Evolutionary conservation across 108 stramenopile species (phyloP), one percentile per base, ranked within the genome.

Genomic region (Cyclotella distinguenda): DNA sequence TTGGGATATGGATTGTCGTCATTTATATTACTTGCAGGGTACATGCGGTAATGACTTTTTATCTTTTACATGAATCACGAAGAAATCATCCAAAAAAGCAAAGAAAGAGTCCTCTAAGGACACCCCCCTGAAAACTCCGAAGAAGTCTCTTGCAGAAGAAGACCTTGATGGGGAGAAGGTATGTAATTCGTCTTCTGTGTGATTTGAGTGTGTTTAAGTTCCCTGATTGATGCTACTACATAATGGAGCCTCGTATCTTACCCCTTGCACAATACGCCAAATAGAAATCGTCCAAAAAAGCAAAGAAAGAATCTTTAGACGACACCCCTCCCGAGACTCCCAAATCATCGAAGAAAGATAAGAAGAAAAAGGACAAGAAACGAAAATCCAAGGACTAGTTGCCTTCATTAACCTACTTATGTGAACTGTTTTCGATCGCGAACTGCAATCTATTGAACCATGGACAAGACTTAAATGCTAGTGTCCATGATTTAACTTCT

Each of bases 301-400:
- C 80, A 32, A 70, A 81, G 72, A 82, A 86, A 66, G 75, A 85
- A 22, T 61, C 79, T 31, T 63, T 74, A 28, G 73, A 59, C 3
- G 40, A 13, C 1, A 2, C 58, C 40, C 35, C 35, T 7, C 36
- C 25, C 21, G 70, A 79, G 39, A 79, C 48, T 73, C 66, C 76
- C 49, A 68, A 70, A 35, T 70, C 44, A 35, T 36, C 68, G 69
- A 59, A 59, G 40, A 59, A 59, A n/a, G 58, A 59, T 15, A 59
- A 59, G 40, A 59, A 59, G 58, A 69, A 78, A 40, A 74, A 78
- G 33, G 60, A 77, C 10, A 79, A 79, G 44, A 76, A 79, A 60
- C 54, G 74, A 44, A 67, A 83, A 52, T 60, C 78, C 16, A 79
- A 88, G 60, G 80, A 82, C 16, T 66, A 46, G 35, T 23, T 51